These are phyloP conservation scores for Sequoia sempervirens DNA, from an alignment of 75 land plant genomes.

Conservation along the genomic window DNA sequence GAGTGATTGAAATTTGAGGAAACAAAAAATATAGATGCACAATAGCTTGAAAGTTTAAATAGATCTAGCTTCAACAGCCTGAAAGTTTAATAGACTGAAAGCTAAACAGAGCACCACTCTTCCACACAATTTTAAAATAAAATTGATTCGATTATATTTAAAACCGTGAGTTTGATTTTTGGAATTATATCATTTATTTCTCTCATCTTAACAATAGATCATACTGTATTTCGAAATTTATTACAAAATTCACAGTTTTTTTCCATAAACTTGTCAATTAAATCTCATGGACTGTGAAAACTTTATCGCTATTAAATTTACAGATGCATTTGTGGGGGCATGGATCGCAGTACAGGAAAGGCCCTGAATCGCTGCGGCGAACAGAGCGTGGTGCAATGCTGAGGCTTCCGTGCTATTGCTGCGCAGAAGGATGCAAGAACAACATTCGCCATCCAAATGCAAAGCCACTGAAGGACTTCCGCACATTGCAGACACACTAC, in stretches of 20 bases:
- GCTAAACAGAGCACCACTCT: no score
- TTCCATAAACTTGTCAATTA: not conserved
- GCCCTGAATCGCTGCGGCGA: conserved; percentile 50
- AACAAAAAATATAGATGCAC: no score
- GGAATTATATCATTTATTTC: no score
- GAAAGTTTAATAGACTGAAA: no score
- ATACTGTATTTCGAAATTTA: not conserved
- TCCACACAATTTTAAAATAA: no score
- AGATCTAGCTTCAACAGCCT: no score
- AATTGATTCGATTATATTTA: no score
- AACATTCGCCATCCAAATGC: conserved; percentile 52
- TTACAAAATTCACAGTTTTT: not conserved
- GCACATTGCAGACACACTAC: conserved; percentile 62
- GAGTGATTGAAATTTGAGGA: no score
- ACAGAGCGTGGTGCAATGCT: conserved; percentile 39
- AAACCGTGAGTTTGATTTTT: no score
- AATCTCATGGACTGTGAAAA: not conserved
- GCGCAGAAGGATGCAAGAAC: conserved; percentile 55
- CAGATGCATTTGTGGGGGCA: conserved; percentile 82
- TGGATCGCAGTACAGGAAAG: conserved; percentile 54
- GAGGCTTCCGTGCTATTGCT: conserved; percentile 60
- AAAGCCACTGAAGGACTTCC: conserved; percentile 53
- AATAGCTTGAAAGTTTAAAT: no score
- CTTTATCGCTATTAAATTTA: not conserved
- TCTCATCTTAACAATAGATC: no score